Evolutionary conservation across 306 rosid species (phyloP), one percentile per base, ranked within the genome.

Genomic region (Cicer yamashitae): DNA sequence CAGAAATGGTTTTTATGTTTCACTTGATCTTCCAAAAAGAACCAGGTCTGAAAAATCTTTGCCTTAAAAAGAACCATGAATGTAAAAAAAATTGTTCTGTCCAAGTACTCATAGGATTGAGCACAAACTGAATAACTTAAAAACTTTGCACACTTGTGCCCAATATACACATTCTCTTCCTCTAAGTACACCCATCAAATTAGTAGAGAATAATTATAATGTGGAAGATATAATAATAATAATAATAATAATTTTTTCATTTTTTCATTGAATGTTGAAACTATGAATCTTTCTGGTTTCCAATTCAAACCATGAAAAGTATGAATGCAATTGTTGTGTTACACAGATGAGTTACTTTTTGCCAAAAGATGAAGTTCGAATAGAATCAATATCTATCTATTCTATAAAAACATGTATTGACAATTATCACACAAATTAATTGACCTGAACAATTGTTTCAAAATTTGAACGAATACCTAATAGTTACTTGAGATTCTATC

Each of bases 381-480:
- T 56, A 34, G 61, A 76, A 81, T 80, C 45, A 69, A 78, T 60
- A 67, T 58, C 74, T 69, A 66, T 77, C 75, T 80, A 71, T 59
- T 41, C 61, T 68, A 66, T 64, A 45, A 69, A 69, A 17, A 70
- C 63, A 73, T 50, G 52, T 60, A 54, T 65, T 6, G 76, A 79
- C 50, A 77, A 64, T n/a, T 62, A 82, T 51, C 76, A 67, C 82
- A 63, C 50, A 39, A 56, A 77, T 18, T 38, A 51, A 70, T 34
- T 70, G 71, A 72, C 77, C 77, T 41, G 53, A 72, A 76, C 7
- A 69, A 72, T 6, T 34, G 58, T 78, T 79, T 68, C 69, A 78
- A 53, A 61, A 79, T 43, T 34, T 58, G 67, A 71, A 43, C 64
- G 59, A 71, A 43, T 79, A 68, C 37, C 79, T 44, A 70, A 59